Conservation (phyloP, 106 monocot species). For the Amphibolis antarctica region DNA sequence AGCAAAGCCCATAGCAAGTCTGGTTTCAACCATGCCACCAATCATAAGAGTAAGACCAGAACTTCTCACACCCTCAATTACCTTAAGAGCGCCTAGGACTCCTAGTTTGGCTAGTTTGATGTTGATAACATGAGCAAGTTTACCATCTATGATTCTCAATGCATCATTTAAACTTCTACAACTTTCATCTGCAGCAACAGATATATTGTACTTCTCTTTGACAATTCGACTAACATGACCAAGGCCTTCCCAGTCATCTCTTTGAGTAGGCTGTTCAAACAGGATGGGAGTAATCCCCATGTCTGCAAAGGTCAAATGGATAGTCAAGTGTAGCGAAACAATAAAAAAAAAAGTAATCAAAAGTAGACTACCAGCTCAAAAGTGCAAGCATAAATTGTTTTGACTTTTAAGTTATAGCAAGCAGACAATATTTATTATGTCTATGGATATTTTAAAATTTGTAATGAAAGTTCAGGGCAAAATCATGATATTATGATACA, state of each 20-base stretch:
- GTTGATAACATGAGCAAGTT: constrained; percentile 85
- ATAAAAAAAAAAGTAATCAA: neutral
- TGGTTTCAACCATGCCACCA: constrained; percentile 98
- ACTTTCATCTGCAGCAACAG: constrained; percentile 95
- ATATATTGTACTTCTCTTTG: constrained; percentile 53
- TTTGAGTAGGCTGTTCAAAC: constrained; percentile 87
- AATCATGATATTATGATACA: no score
- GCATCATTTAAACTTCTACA: constrained; percentile 83
- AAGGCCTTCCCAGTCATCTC: constrained; percentile 91
- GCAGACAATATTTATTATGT: no score
- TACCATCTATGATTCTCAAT: constrained; percentile 56
- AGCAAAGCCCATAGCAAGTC: constrained; percentile 90
- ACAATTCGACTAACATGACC: constrained; percentile 45
- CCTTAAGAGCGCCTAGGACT: constrained; percentile 62
- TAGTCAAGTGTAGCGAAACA: neutral
- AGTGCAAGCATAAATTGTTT: neutral
- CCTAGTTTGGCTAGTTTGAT: constrained; percentile 88
- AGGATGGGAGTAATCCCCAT: constrained; percentile 66
- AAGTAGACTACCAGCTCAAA: neutral
- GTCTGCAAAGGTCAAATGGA: constrained; percentile 23
- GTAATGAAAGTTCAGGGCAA: no score
- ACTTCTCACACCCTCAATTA: constrained; percentile 53
- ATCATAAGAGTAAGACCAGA: constrained; percentile 62
- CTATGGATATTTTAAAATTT: no score
- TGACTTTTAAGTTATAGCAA: no score